These are phyloP conservation scores for Aspergillus baeticus DNA, from an alignment of 495 filamentous ascomycete genomes.

Conservation along the genomic window DNA sequence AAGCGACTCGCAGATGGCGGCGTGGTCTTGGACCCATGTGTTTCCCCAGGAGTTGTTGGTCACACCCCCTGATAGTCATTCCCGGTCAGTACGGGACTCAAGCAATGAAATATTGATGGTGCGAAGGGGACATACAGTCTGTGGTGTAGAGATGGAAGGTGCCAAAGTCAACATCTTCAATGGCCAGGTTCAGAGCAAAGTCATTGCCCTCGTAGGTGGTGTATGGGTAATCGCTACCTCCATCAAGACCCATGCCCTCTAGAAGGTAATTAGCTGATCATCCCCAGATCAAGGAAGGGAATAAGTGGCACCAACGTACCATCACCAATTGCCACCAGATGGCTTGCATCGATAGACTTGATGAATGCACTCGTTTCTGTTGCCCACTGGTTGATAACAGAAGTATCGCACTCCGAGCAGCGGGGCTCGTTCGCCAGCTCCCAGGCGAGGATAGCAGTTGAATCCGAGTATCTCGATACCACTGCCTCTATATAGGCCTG, in stretches of 20 bases:
- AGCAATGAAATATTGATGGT: background rate
- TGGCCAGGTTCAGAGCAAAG: constrained; percentile 3
- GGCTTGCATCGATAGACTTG: constrained; percentile 59
- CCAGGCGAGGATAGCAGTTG: constrained; percentile 65
- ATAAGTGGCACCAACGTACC: constrained; percentile 13
- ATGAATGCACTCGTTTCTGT: constrained; percentile 58
- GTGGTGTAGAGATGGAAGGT: constrained; percentile 4
- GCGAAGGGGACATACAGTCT: background rate
- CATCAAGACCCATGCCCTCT: background rate
- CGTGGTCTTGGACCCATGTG: background rate
- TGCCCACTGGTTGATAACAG: constrained; percentile 62
- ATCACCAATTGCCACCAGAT: constrained; percentile 66
- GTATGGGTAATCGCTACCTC: background rate
- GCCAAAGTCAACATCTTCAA: background rate
- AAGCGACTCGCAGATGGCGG: background rate
- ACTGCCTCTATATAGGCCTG: constrained; percentile 60
- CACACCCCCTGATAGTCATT: background rate
- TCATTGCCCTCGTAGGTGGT: background rate
- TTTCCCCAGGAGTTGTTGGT: constrained; percentile 4
- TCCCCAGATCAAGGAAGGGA: background rate
- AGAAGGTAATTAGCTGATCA: background rate
- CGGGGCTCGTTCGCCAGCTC: constrained; percentile 69
- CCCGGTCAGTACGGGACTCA: background rate
- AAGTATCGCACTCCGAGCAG: constrained; percentile 58
- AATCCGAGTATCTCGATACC: constrained; percentile 55